A percentile compares a stretch with the other conserved stretches of the same genome.
Evolutionary conservation across 1,284 basidiomycete species (phyloP).

Genomic region (Anthracocystis panici-leucophaei): DNA sequence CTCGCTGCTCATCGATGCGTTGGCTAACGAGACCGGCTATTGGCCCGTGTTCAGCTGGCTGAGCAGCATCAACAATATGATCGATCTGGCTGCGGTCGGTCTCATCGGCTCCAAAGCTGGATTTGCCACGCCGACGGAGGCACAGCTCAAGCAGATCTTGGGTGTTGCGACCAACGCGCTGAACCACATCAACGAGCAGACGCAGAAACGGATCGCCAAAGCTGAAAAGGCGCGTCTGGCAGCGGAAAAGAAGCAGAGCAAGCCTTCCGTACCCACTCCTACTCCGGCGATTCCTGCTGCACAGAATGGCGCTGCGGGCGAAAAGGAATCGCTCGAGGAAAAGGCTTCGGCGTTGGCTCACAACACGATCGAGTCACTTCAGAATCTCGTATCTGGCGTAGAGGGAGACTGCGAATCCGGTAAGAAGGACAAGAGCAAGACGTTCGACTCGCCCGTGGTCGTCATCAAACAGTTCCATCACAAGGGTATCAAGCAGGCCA

Average conservation of each 20-base stretch:
- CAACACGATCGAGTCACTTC: slow-evolving; percentile 27
- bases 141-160: slow-evolving; percentile 87
- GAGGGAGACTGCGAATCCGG: neutral
- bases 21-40: slow-evolving; percentile 83
- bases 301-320: neutral
- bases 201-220: slow-evolving; percentile 51
- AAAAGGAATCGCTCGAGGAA: slow-evolving; percentile 33
- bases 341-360: slow-evolving; percentile 33
- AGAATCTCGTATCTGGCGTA: slow-evolving; percentile 19
- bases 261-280: slow-evolving; percentile 10
- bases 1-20: slow-evolving; percentile 76
- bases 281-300: slow-evolving; percentile 8
- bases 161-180: slow-evolving; percentile 81
- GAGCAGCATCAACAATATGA: slow-evolving; percentile 83
- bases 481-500: slow-evolving; percentile 74
- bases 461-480: slow-evolving; percentile 65
- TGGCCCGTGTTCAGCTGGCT: slow-evolving; percentile 80
- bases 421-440: slow-evolving; percentile 27
- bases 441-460: slow-evolving; percentile 52
- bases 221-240: slow-evolving; percentile 47
- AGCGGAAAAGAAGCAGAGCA: slow-evolving; percentile 38
- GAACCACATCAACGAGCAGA: slow-evolving; percentile 74
- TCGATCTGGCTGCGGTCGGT: slow-evolving; percentile 92
- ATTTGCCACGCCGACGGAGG: slow-evolving; percentile 82
- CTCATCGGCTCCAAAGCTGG: slow-evolving; percentile 96